Conservation (phyloP, 305 asterid species). For the Fraxinus sp. region DNA sequence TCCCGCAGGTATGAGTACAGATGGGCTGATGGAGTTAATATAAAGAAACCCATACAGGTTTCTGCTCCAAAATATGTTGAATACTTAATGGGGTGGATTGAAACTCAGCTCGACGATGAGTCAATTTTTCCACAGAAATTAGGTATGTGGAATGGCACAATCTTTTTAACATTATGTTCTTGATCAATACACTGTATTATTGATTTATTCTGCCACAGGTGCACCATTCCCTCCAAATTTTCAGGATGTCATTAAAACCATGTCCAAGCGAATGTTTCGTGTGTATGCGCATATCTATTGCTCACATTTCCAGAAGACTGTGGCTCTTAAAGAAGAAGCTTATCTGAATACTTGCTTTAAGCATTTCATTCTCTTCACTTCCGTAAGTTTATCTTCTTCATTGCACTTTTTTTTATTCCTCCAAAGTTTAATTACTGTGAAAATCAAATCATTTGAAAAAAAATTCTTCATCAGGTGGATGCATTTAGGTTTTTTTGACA, state of each 20-base stretch:
- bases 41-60: constrained; percentile 54
- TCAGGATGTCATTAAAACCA: constrained; percentile 52
- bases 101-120: constrained; percentile 47
- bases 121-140: constrained; percentile 49
- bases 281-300: constrained; percentile 70
- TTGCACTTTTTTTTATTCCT: not conserved
- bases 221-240: constrained; percentile 58
- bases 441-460: not conserved
- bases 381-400: constrained; percentile 33
- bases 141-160: constrained; percentile 27
- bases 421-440: not conserved
- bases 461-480: too few relatives aligned
- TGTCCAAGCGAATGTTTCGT: constrained; percentile 55
- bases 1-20: constrained; percentile 53
- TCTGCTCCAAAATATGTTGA: constrained; percentile 64
- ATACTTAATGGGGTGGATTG: constrained; percentile 55
- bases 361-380: constrained; percentile 57
- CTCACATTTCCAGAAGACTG: constrained; percentile 57
- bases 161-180: not conserved
- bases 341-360: constrained; percentile 75
- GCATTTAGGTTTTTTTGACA: too few relatives aligned
- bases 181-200: not conserved
- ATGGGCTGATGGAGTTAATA: constrained; percentile 65
- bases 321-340: constrained; percentile 55
- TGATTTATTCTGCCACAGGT: constrained; percentile 35